Conservation (phyloP, 2,329 filamentous ascomycete genomes). For the Phaeoacremonium minimum region DNA sequence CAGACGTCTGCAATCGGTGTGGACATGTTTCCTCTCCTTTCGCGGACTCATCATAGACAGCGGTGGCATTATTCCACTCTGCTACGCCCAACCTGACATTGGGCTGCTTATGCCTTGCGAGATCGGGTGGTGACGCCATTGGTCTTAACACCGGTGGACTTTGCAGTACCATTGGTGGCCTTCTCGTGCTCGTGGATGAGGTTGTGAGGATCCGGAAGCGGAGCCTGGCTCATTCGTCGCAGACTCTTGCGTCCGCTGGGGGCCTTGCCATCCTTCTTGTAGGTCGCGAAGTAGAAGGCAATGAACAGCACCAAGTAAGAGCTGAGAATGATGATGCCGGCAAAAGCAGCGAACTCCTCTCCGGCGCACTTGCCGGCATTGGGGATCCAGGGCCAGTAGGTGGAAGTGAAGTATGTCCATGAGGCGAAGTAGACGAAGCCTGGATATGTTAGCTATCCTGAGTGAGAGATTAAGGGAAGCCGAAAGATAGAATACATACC, state of each 20-base stretch:
- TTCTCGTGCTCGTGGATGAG: slow-evolving; percentile 52
- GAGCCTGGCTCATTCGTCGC: slow-evolving; percentile 60
- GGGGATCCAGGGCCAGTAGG: slow-evolving; percentile 82
- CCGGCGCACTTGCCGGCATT: slow-evolving; percentile 84
- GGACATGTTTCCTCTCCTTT: no score
- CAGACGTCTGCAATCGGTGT: no score
- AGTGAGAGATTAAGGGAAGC: neutral
- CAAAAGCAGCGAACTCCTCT: slow-evolving; percentile 93
- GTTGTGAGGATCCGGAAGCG: slow-evolving; percentile 77
- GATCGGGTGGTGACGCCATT: slow-evolving; percentile 62
- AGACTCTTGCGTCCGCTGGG: slow-evolving; percentile 76
- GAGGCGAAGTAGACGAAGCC: slow-evolving; percentile 98
- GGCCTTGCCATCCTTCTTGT: slow-evolving; percentile 78
- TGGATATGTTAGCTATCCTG: slow-evolving; percentile 27
- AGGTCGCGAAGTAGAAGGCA: slow-evolving; percentile 96
- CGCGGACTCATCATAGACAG: no score
- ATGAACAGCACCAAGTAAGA: slow-evolving; percentile 98
- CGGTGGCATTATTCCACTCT: no score
- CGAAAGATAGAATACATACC: slow-evolving; percentile 49
- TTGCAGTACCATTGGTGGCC: slow-evolving; percentile 47
- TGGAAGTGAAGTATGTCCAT: slow-evolving; percentile 96
- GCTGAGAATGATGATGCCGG: slow-evolving; percentile 86
- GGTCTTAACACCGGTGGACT: slow-evolving; percentile 48
- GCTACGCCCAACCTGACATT: no score
- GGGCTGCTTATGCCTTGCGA: slow-evolving; percentile 58